Evolutionary conservation across 2,329 filamentous ascomycete genomes (phyloP), one percentile per base, ranked within the genome.

Genomic region (Colletotrichum sublineola): DNA sequence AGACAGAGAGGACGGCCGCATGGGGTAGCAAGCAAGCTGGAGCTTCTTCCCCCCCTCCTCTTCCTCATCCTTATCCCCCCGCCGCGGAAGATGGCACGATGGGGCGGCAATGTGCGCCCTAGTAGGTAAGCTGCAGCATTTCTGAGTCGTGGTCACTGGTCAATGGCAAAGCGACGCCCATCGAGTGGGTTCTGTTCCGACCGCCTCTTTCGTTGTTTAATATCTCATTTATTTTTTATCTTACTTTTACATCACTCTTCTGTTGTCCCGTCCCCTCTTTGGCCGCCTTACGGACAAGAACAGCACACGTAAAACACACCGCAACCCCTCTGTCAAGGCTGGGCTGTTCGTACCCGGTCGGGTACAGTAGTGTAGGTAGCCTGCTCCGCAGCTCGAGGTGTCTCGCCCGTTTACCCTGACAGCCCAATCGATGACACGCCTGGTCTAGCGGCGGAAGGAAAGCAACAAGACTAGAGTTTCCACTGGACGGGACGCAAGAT

Each of bases 131-230:
- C 67, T 65, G 70, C 67, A 70, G 55, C 48, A 46, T n/a, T 20
- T 52, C 31, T 33, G 67, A 70, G 67, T 60, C 66, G 70, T 73
- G 67, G 60, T 72, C 65, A 68, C 52, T 72, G 69, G 65, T 72
- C 69, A 68, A 72, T 72, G 65, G 58, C 57, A 63, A 63, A 33
- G 56, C 42, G 46, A 53, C 29, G 50, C 7, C 52, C 52, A 9
- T 57, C 24, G 56, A 60, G 65, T 68, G 57, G 56, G 65, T 53
- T 72, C 53, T 52, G 73, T 63, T 74, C 75, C 73, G 36, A 77
- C 64, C 58, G 75, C 74, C 36, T 66, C 58, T 75, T 76, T 63
- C 46, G 61, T 38, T 63, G 44, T 57, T 38, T 67, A 40, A 3
- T 11, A 4, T 18, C 42, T 24, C 46, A 12, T 48, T 68, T 63